phyloP scores from a whole-genome alignment of 2,329 filamentous ascomycete species.

The Aspergillus novoparasiticus region DNA sequence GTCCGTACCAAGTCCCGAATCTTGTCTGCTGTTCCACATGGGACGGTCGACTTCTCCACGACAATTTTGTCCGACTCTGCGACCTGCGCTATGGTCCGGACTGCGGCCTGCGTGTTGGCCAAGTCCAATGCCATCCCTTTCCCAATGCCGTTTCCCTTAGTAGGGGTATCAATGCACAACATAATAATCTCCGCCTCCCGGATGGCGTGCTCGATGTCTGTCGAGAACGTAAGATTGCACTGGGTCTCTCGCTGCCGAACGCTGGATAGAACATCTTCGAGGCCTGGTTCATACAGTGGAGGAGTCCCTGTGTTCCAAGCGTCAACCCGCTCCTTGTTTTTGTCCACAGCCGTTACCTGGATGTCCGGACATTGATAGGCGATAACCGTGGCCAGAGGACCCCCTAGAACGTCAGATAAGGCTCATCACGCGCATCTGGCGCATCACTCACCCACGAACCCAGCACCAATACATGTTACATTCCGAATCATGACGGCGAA shows the following conservation, averaged over 20 bases:
- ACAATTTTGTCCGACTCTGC: slow-evolving; percentile 70
- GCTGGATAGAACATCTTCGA: neutral
- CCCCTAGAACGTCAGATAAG: neutral
- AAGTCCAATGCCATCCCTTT: slow-evolving; percentile 72
- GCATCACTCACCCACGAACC: neutral
- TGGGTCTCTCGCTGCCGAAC: neutral
- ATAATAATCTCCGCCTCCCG: slow-evolving; percentile 71
- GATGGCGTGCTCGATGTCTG: slow-evolving; percentile 64
- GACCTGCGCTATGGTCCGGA: slow-evolving; percentile 66
- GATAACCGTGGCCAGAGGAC: neutral
- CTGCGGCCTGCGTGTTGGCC: slow-evolving; percentile 70
- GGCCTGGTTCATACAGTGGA: neutral
- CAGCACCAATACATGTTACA: neutral
- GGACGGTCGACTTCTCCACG: slow-evolving; percentile 81
- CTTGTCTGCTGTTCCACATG: slow-evolving; percentile 71
- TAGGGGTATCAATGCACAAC: slow-evolving; percentile 77
- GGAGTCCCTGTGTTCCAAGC: neutral
- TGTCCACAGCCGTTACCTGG: neutral
- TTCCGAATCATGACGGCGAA: neutral
- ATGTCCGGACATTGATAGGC: neutral
- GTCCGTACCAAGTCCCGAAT: slow-evolving; percentile 65
- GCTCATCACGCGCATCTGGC: neutral
- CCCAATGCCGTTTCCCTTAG: slow-evolving; percentile 69
- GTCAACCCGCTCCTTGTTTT: neutral
- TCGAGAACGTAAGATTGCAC: slow-evolving; percentile 74